Evolutionary conservation across 306 rosid species (phyloP), one percentile per base, ranked within the genome.

Genomic region (Arachis hypogaea): DNA sequence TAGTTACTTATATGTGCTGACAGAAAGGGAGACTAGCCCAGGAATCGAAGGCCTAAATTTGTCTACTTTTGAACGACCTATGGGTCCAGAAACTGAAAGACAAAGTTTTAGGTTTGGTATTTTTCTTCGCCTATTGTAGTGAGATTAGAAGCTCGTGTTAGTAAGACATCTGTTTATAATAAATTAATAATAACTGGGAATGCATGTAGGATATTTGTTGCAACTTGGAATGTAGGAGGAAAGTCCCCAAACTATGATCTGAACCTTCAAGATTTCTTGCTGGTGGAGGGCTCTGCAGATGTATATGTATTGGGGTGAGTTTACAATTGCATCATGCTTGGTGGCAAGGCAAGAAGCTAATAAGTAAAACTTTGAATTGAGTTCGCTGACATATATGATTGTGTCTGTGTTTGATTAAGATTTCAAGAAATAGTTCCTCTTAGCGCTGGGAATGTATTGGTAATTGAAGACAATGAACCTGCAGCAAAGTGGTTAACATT

Each of bases 211-310:
- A 67, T 93, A 66, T 93, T 91, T 38, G 94, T 83, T 3, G 97
- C 92, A 44, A 93, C 98, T 1, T 93, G 98, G 98, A 93, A 93
- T 73, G 98, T 93, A 0, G 97, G 96, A 76, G 98, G 98, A 50
- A 93, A 85, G 73, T 65, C 96, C 6, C 98, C 98, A 4, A 72
- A 72, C 86, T 85, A 61, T 67, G 87, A 79, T 62, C 93, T 93
- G 59, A 88, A 86, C 79, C 97, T 93, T 22, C 93, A 91, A 86
- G 96, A 91, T 74, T 91, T 93, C 86, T 89, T 93, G 78, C 86
- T 86, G 59, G 88, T 85, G 7, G 98, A 93, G 74, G 94, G 89
- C 14, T 80, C 88, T 0, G 82, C 97, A 16, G 98, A 93, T 75
- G 82, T 93, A 71, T 93, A 93, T 74, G 88, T 93, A 47, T 63